Base-by-base conservation (phyloP, 2,329 filamentous ascomycete species). In the Arthrocladium fulminans region DNA sequence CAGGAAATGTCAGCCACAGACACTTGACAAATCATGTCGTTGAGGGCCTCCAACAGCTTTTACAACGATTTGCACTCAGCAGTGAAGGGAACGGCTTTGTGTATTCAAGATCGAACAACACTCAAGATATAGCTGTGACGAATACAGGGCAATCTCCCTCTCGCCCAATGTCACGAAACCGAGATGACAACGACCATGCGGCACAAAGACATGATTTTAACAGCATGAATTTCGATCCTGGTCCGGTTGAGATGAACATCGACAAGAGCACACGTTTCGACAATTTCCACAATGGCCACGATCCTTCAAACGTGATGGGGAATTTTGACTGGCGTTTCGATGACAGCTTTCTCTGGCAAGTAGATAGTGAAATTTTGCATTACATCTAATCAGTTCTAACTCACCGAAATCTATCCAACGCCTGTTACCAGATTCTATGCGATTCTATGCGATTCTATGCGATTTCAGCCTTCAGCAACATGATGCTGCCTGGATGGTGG, bases 1-100 rank as follows among this genome's bases (percentile, higher is more conserved):
- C 63, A 6, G 65, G 42, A 27, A 39, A 47, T 12, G 23, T 66
- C 3, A 66, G 66, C n/a, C 65, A 69, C 24, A 60, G 64, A 48
- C 67, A 69, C 53, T 56, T 69, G 22, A 68, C 66, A 3, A 60
- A 65, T 27, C 66, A 68, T 50, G 68, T 69, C 53, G 66, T 66
- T 22, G 64, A 63, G 6, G 67, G 67, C 2, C 51, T 69, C n/a
- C 25, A 45, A 23, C 27, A 50, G 25, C 43, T 50, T 12, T 19
- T 50, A 15, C 38, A 50, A 37, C 44, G 29, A 8, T 50, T 50
- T 20, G 35, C 17, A 15, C 27, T 12, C 17, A 25, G n/a, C 22
- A 25, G 39, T 23, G 42, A 45, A 12, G 22, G 27, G 5, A 22
- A 24, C 24, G 15, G 20, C 19, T 34, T 45, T 24, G 9, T 45